phyloP scores from a whole-genome alignment of 2,329 filamentous ascomycete species.

The Talaromyces atroroseus region DNA sequence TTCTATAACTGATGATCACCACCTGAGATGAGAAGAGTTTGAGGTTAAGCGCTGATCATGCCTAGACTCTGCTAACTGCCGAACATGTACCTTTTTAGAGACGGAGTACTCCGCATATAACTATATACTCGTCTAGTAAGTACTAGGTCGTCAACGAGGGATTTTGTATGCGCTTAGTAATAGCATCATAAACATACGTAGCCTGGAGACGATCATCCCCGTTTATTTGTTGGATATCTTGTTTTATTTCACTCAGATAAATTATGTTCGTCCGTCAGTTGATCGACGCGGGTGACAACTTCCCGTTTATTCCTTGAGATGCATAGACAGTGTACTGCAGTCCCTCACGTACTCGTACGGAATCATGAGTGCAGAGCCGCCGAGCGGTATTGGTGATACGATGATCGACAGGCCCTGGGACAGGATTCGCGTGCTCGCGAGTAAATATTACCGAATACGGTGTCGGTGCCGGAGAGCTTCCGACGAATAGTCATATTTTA shows the following conservation, averaged over 20 bases:
- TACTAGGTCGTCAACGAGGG: not conserved
- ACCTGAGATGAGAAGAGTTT: not conserved
- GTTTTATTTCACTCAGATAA: not conserved
- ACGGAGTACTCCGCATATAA: too few species aligned
- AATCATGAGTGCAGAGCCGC: too few species aligned
- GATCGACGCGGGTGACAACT: not conserved
- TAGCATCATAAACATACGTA: too few species aligned
- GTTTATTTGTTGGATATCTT: not conserved
- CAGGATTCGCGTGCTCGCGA: not conserved
- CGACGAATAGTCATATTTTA: not conserved
- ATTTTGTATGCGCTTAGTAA: not conserved
- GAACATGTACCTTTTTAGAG: not conserved
- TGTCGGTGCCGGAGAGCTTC: not conserved
- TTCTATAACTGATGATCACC: too few species aligned
- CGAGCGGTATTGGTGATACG: not conserved
- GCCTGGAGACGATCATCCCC: not conserved
- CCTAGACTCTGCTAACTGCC: not conserved
- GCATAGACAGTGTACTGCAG: not conserved
- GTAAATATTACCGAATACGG: not conserved
- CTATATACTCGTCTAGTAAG: not conserved
- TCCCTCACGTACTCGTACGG: too few species aligned
- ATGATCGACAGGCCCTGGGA: not conserved
- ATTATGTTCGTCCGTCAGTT: not conserved
- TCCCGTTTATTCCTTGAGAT: not conserved
- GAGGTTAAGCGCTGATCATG: not conserved